Evolutionary conservation across 2,329 filamentous ascomycete genomes (phyloP).

Genomic region (Botrytis medusae): DNA sequence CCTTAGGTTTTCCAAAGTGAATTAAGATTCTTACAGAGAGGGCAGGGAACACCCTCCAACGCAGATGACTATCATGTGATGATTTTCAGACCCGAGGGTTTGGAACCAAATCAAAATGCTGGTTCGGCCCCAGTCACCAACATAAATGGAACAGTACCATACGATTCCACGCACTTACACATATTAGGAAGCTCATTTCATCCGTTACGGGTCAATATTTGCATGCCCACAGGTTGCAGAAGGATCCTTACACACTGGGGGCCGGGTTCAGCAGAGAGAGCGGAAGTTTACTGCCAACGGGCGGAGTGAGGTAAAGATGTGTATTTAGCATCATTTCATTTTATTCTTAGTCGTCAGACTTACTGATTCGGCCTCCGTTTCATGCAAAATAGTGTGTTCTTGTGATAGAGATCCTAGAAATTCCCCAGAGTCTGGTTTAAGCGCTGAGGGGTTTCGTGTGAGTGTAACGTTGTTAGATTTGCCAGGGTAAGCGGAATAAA

Average conservation of each 20-base stretch:
- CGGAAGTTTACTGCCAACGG: constrained; percentile 1
- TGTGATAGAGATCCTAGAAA: constrained; percentile 4
- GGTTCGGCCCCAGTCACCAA: constrained; percentile 1
- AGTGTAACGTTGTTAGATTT: neutral
- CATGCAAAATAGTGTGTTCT: neutral
- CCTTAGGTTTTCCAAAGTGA: neutral
- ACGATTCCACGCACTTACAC: constrained; percentile 1
- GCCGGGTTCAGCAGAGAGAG: neutral
- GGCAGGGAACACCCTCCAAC: constrained; percentile 9
- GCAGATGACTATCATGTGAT: constrained; percentile 17
- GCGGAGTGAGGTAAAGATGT: constrained; percentile 8
- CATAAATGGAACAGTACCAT: constrained; percentile 10
- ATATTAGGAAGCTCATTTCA: constrained; percentile 13
- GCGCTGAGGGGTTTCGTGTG: neutral
- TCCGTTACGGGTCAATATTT: neutral
- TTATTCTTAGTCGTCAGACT: constrained; percentile 14
- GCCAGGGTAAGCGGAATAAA: constrained; percentile 3
- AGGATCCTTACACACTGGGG: constrained; percentile 1
- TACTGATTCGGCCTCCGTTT: neutral
- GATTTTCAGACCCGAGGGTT: neutral
- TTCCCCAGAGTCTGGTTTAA: constrained; percentile 20
- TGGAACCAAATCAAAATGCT: constrained; percentile 17
- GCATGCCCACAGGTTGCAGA: neutral
- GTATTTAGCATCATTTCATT: constrained; percentile 6
- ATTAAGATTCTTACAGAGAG: neutral